Percentiles rank a stretch among this genome's conserved stretches.
phyloP scores from a whole-genome alignment of 192 early-diverging fungal species.

The Phlyctochytrium planicorne region DNA sequence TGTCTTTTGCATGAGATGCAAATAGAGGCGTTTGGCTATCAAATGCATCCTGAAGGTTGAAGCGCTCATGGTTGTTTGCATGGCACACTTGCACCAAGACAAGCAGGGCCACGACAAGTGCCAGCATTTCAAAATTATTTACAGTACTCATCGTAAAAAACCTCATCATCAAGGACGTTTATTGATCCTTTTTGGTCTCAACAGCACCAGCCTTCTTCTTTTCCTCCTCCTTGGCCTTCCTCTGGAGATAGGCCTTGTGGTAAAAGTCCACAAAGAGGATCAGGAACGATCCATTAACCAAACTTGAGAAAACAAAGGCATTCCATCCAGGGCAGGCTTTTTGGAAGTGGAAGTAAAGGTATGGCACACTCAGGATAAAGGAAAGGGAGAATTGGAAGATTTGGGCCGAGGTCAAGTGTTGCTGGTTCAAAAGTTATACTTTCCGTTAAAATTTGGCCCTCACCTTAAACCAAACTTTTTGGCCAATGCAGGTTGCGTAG shows the following conservation, averaged over 20 bases:
- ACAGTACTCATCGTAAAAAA: too few species aligned
- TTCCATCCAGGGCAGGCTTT: slow-evolving; percentile 31
- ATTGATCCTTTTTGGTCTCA: too few species aligned
- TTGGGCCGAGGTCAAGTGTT: slow-evolving; percentile 47
- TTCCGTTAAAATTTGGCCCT: too few species aligned
- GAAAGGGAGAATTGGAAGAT: slow-evolving; percentile 49
- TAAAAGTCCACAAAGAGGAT: slow-evolving; percentile 50
- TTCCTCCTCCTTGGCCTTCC: neutral
- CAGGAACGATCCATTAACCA: slow-evolving; percentile 42
- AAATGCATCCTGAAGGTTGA: too few species aligned
- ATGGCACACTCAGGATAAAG: slow-evolving; percentile 41
- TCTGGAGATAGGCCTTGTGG: slow-evolving; percentile 19
- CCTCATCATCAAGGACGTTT: too few species aligned
- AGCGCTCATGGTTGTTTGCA: too few species aligned
- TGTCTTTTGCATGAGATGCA: too few species aligned
- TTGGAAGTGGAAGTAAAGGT: slow-evolving; percentile 42
- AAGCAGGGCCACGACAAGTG: neutral
- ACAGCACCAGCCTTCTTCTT: too few species aligned
- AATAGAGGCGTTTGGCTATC: too few species aligned
- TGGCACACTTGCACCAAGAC: neutral
- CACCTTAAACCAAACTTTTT: slow-evolving; percentile 52
- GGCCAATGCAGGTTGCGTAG: slow-evolving; percentile 39
- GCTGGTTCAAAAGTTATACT: too few species aligned
- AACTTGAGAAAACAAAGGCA: slow-evolving; percentile 43
- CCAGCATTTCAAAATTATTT: too few species aligned